A percentile compares a stretch with the other conserved stretches of the same genome.
Conservation (phyloP, 2,329 filamentous ascomycete genomes). For the Biscogniauxia mediterranea region DNA sequence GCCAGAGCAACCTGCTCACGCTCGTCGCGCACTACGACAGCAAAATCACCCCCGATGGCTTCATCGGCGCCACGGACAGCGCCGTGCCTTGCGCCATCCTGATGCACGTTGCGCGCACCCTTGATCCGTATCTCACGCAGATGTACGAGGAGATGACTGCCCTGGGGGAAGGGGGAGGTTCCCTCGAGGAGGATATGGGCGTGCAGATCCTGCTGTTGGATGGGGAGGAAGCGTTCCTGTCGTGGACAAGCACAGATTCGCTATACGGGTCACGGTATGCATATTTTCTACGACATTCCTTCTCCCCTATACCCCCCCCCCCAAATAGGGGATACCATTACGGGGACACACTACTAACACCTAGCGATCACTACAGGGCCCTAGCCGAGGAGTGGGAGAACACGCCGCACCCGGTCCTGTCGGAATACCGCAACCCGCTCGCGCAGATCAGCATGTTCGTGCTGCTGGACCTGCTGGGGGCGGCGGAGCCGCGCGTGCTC, state of each 20-base stretch:
- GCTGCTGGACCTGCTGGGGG: constrained; percentile 71
- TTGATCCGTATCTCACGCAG: constrained; percentile 69
- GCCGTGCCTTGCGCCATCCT: constrained; percentile 83
- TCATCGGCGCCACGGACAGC: constrained; percentile 82
- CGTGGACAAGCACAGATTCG: constrained; percentile 71
- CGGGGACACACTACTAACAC: neutral
- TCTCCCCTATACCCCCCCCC: neutral
- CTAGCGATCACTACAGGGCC: constrained; percentile 39
- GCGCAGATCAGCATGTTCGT: constrained; percentile 74
- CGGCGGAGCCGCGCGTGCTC: constrained; percentile 57
- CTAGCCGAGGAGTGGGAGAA: constrained; percentile 72
- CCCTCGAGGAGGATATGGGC: constrained; percentile 66
- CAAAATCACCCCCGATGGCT: constrained; percentile 68
- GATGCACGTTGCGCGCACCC: constrained; percentile 69
- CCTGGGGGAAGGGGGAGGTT: constrained; percentile 46
- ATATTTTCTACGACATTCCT: neutral
- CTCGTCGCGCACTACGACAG: constrained; percentile 84
- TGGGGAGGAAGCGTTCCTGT: constrained; percentile 76
- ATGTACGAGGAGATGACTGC: constrained; percentile 71
- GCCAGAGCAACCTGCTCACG: constrained; percentile 70
- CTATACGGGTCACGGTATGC: constrained; percentile 71
- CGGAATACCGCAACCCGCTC: constrained; percentile 66
- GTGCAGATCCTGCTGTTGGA: constrained; percentile 79
- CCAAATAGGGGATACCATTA: constrained; percentile 1
- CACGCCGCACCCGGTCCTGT: constrained; percentile 62